Conservation (phyloP, 306 rosid genomes). For the Heteromeles arbutifolia region DNA sequence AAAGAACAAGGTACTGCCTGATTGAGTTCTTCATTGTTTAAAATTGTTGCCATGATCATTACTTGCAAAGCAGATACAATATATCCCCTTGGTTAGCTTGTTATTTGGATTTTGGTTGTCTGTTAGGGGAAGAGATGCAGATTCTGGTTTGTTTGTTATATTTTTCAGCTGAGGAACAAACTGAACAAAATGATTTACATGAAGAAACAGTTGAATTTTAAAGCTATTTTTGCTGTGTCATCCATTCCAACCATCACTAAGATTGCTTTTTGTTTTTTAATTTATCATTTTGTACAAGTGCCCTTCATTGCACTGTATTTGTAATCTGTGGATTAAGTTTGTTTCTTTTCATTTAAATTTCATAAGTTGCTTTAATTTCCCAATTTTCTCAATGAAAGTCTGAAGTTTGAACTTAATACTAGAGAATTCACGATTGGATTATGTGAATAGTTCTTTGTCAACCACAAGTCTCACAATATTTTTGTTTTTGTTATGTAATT, state of each 20-base stretch:
- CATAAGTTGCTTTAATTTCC: neutral
- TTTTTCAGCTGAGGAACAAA: neutral
- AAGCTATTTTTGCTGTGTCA: neutral
- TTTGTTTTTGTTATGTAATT: neutral
- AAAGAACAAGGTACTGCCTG: constrained; percentile 59
- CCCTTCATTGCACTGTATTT: neutral
- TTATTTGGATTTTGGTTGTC: neutral
- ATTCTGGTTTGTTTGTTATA: neutral
- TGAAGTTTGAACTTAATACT: neutral
- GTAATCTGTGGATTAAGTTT: neutral
- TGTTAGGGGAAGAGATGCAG: neutral
- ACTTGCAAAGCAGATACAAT: neutral
- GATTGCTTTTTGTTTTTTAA: neutral
- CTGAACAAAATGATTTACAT: neutral
- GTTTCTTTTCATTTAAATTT: neutral
- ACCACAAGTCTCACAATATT: neutral
- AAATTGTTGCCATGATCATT: neutral
- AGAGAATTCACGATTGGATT: neutral
- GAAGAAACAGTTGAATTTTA: neutral
- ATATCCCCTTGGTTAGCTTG: neutral
- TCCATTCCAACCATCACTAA: neutral
- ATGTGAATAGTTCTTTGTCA: neutral
- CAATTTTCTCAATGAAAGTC: neutral
- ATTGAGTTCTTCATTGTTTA: neutral
- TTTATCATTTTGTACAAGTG: neutral